Evolutionary conservation across 805 yeast species (phyloP), one percentile per base, ranked within the genome.

Genomic region (Hermanozyma aechmeae): DNA sequence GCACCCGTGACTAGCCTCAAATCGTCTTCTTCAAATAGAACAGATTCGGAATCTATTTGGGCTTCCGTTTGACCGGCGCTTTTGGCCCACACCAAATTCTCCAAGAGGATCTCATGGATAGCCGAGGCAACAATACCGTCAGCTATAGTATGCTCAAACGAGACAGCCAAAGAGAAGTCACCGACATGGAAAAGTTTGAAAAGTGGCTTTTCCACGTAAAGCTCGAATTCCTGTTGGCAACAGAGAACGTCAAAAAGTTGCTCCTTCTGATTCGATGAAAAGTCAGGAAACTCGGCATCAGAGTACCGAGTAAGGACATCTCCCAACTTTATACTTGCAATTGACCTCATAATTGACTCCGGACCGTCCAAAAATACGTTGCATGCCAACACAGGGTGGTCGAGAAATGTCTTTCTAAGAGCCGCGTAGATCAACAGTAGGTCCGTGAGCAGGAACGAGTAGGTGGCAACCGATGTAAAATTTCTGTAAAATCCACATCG

Each of bases 91-190:
- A 48, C 48, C 28, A 57, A 34, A 25, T 47, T 49, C 12, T 51
- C 48, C 22, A 58, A 36, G 14, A 59, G 45, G 4, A 50, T 42
- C 35, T 60, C 60, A 29, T 59, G 65, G 38, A 60, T 53, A 26
- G 40, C 40, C 17, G 39, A 42, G 0, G 54, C 65, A 7, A 50
- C 60, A 5, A 58, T 40, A 1, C 66, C 67, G 34, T 61, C 67
- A n/a, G 51, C 51, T 10, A 58, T 44, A 5, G 64, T 51, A 36
- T 61, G 68, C 28, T 61, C 68, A 15, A 56, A 49, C 0, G 45
- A 43, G 3, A 31, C 53, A 4, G 50, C 44, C 14, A 60, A 29
- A 17, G 46, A 37, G 15, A 32, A 32, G 3, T 37, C 29, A 1
- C 53, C 58, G 3, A 45, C 29, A 7, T 58, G 23, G 13, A 53